Base-by-base conservation (phyloP, 345 rosid genomes). In the Acer negundo region DNA sequence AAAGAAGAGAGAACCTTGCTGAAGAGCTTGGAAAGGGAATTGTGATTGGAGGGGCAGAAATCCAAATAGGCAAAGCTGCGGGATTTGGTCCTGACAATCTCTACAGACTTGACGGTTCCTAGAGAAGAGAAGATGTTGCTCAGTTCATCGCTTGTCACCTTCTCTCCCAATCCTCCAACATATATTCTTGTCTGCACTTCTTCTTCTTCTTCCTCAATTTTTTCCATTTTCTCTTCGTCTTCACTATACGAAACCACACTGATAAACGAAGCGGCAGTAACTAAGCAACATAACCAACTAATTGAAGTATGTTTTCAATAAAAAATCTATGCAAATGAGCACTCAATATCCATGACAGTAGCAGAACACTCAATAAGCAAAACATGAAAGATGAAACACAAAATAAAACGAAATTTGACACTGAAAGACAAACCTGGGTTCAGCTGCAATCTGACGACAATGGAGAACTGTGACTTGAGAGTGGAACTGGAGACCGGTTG, bases 31-130 rank as follows among this genome's bases (percentile, higher is more conserved):
- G 89, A 64, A 76, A 96, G 93, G 64, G 98, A 87, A 0, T 87
- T 89, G 9, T 53, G 59, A 3, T 92, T 84, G 15, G 90, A 81
- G 0, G 97, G 95, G 65, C 81, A 69, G 87, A 96, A 89, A 65
- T 94, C 90, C 64, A 93, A 78, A 73, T 91, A 92, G 40, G 94
- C 99, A n/a, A 96, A 90, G 84, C 97, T 84, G 66, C 98, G 98
- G 75, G 97, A 92, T 92, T 94, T 96, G 65, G 90, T 89, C 77
- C 95, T 85, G 22, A 92, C 77, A 28, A 96, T 85, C 3, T 94
- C 93, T 0, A 94, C 82, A 2, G 86, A 76, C 62, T 85, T 80
- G 0, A 91, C 87, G 6, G 26, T 68, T 17, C 97, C 97, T 77
- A 86, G 67, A 2, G 90, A 73, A 53, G 89, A 88, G 77, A 95